Percentiles rank a stretch among this genome's conserved stretches.
Evolutionary conservation across 2,329 filamentous ascomycete genomes (phyloP).

Genomic region (Ophiocordyceps camponoti-leonardi): DNA sequence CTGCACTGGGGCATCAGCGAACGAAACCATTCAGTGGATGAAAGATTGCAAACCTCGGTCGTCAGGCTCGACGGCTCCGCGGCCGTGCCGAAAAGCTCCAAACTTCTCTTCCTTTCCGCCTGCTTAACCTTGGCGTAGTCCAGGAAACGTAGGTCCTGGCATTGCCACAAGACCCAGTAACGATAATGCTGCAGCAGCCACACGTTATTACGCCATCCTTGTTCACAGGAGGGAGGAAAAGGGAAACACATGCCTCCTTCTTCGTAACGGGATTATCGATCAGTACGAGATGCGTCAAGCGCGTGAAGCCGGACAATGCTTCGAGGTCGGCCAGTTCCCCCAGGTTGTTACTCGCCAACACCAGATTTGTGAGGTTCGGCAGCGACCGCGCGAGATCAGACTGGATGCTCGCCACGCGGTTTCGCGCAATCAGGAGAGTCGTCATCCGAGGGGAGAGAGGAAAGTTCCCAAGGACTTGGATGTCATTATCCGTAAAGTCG

Average conservation of each 20-base stretch:
- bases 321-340: constrained; percentile 77
- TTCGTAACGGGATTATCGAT: constrained; percentile 78
- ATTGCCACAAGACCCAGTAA: constrained; percentile 78
- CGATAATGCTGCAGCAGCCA: constrained; percentile 56
- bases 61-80: constrained; percentile 69
- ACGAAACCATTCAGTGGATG: background rate
- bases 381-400: constrained; percentile 54
- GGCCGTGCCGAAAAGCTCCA: constrained; percentile 65
- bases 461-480: constrained; percentile 78
- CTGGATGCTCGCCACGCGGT: constrained; percentile 73
- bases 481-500: constrained; percentile 97
- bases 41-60: constrained; percentile 29
- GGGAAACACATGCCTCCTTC: constrained; percentile 53
- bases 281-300: constrained; percentile 65
- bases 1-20: constrained; percentile 17
- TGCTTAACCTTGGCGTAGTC: constrained; percentile 88
- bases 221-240: too few species aligned
- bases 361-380: constrained; percentile 66
- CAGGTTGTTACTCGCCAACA: constrained; percentile 70
- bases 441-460: constrained; percentile 76
- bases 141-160: constrained; percentile 71
- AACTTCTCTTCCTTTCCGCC: constrained; percentile 58
- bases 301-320: constrained; percentile 48
- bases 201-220: background rate
- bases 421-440: constrained; percentile 77